Percentiles rank a stretch among this genome's conserved stretches.
Evolutionary conservation across 2,329 filamentous ascomycete species (phyloP).

Genomic region (Furcasterigmium furcatum): DNA sequence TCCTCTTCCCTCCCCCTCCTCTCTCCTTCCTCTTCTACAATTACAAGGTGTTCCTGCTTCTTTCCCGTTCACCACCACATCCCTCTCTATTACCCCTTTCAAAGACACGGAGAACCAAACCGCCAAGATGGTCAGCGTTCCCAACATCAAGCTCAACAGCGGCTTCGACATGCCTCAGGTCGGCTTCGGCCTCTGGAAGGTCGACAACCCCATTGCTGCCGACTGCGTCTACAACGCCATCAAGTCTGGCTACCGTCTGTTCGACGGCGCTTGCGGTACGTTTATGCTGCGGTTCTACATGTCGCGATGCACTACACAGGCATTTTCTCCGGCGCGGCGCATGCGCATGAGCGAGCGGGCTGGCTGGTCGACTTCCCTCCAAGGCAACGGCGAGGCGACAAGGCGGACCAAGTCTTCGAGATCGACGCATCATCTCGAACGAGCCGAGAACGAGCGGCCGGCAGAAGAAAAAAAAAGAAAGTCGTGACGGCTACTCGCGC

Average conservation of each 20-base stretch:
- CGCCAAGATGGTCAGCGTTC: conserved; percentile 18
- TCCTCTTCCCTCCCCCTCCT: background rate
- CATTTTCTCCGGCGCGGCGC: background rate
- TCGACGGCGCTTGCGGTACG: conserved; percentile 59
- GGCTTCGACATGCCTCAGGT: conserved; percentile 71
- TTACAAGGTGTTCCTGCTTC: background rate
- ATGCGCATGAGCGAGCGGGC: too few relatives aligned
- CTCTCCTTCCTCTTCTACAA: background rate
- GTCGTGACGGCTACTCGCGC: too few relatives aligned
- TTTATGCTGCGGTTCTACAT: conserved; percentile 9
- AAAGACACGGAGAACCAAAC: background rate
- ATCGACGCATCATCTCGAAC: too few relatives aligned
- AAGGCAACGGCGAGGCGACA: background rate
- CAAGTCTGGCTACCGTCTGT: conserved; percentile 58
- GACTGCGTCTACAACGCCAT: conserved; percentile 76
- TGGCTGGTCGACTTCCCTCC: too few relatives aligned
- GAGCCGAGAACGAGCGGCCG: too few relatives aligned
- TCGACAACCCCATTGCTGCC: conserved; percentile 68
- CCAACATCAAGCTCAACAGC: conserved; percentile 60
- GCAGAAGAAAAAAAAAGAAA: background rate
- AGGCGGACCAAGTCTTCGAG: too few relatives aligned
- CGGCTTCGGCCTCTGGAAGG: conserved; percentile 82
- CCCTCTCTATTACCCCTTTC: conserved; percentile 35
- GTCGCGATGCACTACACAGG: background rate
- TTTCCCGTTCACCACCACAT: conserved; percentile 28